Evolutionary conservation across 1,284 basidiomycete species (phyloP).

Genomic region (Trichosporon sp.): DNA sequence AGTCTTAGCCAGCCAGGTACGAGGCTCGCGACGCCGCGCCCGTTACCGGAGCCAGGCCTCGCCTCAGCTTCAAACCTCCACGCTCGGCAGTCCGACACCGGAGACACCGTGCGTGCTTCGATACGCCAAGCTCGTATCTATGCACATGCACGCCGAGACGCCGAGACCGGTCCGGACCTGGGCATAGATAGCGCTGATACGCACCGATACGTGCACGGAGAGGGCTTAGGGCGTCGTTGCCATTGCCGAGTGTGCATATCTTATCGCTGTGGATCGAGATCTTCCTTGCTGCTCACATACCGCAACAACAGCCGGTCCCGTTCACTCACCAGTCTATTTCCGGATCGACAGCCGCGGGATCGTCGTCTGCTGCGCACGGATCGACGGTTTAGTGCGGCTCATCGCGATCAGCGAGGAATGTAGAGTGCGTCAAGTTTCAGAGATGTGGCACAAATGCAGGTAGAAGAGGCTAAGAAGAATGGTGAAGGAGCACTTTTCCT

Average conservation of each 20-base stretch:
- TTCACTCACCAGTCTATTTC: not conserved
- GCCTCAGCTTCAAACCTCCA: not conserved
- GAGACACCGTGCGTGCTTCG: not conserved
- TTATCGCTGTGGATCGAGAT: not conserved
- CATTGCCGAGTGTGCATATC: not conserved
- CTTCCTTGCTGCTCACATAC: not conserved
- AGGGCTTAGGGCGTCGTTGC: not conserved
- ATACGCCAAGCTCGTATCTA: not conserved
- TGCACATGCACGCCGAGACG: not conserved
- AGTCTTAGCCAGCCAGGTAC: not conserved
- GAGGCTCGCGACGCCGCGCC: not conserved
- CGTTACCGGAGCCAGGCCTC: too few species aligned
- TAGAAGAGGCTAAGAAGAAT: too few species aligned
- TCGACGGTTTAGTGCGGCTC: too few species aligned
- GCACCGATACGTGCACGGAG: not conserved
- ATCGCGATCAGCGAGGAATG: too few species aligned
- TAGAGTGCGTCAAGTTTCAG: too few species aligned
- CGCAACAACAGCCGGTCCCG: not conserved
- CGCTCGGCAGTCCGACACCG: not conserved
- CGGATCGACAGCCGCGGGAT: not conserved
- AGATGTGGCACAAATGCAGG: too few species aligned
- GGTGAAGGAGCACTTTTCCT: too few species aligned
- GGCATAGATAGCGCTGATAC: not conserved
- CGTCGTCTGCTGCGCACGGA: not conserved
- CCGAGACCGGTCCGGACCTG: not conserved